Evolutionary conservation across 75 land plant species (phyloP).

Genomic region (Cunninghamia lanceolata): DNA sequence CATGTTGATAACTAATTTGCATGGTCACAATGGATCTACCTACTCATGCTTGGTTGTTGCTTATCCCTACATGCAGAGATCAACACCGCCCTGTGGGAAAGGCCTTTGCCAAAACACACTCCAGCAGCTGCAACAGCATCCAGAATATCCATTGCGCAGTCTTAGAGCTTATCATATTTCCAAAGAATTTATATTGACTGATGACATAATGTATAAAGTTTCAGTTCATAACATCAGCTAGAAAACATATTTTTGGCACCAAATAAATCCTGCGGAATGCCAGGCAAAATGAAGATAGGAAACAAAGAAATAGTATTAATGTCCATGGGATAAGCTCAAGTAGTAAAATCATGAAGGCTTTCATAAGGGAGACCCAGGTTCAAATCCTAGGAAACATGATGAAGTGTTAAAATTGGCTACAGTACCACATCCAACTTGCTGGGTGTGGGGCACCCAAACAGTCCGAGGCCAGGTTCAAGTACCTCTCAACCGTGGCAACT

Average conservation of each 20-base stretch:
- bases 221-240: background rate
- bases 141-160: background rate
- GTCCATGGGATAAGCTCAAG: background rate
- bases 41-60: background rate
- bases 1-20: background rate
- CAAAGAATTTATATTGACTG: background rate
- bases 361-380: background rate
- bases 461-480: no score
- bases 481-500: no score
- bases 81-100: background rate
- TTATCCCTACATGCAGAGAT: background rate
- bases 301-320: background rate
- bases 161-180: background rate
- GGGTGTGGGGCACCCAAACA: no score
- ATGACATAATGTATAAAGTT: background rate
- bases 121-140: background rate
- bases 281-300: background rate
- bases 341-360: background rate
- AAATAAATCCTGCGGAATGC: background rate
- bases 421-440: background rate
- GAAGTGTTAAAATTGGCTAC: background rate
- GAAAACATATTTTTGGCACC: background rate
- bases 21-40: background rate
- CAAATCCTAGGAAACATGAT: background rate
- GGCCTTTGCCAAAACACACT: background rate